These are phyloP conservation scores for Triticum aestivum DNA, from an alignment of 176 grass and related monocot genomes.

Conservation along the genomic window IWGSC_CS_RefSeq_v2.1 NC_057794.1:397972117-397972616, in stretches of 20 bases:
- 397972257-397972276: too few species aligned
- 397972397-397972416: neutral
- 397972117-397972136: too few species aligned
- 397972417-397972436: neutral
- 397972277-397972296: neutral
- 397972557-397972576: too few species aligned
- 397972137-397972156: too few species aligned
- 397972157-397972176: too few species aligned
- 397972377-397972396: neutral
- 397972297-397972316: neutral
- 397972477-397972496: neutral
- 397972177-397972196: too few species aligned
- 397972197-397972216: too few species aligned
- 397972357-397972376: neutral
- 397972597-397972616: neutral
- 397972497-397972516: neutral
- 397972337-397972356: neutral
- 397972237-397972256: too few species aligned
- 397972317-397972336: neutral
- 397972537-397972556: neutral
- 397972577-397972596: too few species aligned
- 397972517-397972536: neutral
- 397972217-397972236: too few species aligned
- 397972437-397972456: too few species aligned
- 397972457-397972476: neutral